phyloP scores from a whole-genome alignment of 768 basidiomycete genomes.

The Lenzites betulinus region DNA sequence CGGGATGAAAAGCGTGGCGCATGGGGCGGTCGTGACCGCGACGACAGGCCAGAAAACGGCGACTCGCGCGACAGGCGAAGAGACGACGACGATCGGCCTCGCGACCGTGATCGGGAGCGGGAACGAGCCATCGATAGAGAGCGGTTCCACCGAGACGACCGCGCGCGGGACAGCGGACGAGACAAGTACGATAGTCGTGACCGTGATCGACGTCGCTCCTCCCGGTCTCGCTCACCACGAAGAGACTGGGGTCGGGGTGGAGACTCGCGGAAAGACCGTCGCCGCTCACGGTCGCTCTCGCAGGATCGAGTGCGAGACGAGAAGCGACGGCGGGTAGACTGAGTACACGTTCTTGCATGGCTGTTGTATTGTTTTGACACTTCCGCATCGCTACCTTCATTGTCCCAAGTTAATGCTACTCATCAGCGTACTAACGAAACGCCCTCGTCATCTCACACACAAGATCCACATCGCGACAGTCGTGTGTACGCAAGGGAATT shows the following conservation, averaged over 20 bases:
- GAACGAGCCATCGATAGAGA: constrained; percentile 8
- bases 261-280: constrained; percentile 19
- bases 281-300: constrained; percentile 34
- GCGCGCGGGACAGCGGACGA: constrained; percentile 13
- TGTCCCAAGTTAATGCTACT: too few relatives aligned
- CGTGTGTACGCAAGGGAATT: too few relatives aligned
- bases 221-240: constrained; percentile 22
- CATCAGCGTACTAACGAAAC: too few relatives aligned
- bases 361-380: too few relatives aligned
- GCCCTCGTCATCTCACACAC: too few relatives aligned
- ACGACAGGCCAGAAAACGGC: constrained; percentile 26
- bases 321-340: constrained; percentile 38
- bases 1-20: constrained; percentile 21
- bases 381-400: not conserved
- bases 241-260: constrained; percentile 26
- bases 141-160: constrained; percentile 9
- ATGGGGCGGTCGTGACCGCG: constrained; percentile 28
- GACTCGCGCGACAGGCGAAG: constrained; percentile 23
- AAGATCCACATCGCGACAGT: too few relatives aligned
- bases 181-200: not conserved
- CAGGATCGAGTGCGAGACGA: constrained; percentile 30
- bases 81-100: constrained; percentile 3
- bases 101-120: constrained; percentile 13
- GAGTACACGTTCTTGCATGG: not conserved
- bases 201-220: constrained; percentile 8